Evolutionary conservation across 2,329 filamentous ascomycete species (phyloP), one percentile per base, ranked within the genome.

Genomic region (Pestalotiopsis sp.): DNA sequence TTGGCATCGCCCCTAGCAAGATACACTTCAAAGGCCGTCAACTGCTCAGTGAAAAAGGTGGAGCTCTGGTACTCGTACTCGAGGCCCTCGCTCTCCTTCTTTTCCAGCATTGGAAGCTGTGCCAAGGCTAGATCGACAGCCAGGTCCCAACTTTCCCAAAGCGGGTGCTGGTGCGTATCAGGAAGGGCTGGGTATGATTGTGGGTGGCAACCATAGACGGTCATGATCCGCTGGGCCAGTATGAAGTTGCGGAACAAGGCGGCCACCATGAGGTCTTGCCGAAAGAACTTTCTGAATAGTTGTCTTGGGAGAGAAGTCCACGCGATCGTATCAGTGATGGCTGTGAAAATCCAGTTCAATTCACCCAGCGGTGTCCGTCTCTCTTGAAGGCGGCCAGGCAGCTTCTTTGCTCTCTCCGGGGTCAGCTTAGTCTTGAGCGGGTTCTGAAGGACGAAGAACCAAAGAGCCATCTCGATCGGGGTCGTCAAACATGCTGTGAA

Each of bases 341-440:
- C 96, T 0, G 96, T 99, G 78, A 99, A 98, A 45, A 99, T 99
- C 96, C 96, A 99, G 77, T 99, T 99, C 14, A 99, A 85, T 82
- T 99, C 96, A 71, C 96, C 96, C 41, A 99, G 87, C 9, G 96
- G 96, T 64, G 96, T 98, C 76, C 96, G 88, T 70, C 96, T 89
- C 81, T 99, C 96, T 77, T 97, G 95, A 57, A 98, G 88, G 71
- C 94, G 91, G 41, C 96, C 96, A 2, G 95, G 95, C 20, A 99
- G 92, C 75, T 94, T 93, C 79, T 94, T 92, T 57, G 95, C 95
- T 74, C 95, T 89, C 70, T 96, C 93, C 4, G 95, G 89, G 2
- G 89, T 91, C 68, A 97, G 83, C 56, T 88, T 89, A 11, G 86
- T 89, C 74, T 88, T 87, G 38, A 90, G 81, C 1, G 94, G 94